Base-by-base conservation (phyloP, 2,329 filamentous ascomycete species). In the Paecilomyces sp. region DNA sequence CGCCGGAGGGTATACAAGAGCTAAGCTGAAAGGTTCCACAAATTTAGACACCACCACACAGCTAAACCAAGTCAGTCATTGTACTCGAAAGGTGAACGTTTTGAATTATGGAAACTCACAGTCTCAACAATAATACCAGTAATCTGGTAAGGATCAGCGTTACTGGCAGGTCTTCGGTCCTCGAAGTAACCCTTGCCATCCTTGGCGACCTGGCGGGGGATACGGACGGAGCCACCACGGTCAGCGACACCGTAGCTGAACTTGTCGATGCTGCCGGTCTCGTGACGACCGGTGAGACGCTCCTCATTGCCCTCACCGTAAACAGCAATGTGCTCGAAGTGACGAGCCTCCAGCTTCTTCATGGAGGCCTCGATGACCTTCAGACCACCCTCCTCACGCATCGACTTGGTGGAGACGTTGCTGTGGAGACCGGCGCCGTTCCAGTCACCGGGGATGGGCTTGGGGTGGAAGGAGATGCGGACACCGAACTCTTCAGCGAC, bases 111-210 rank as follows among this genome's bases (percentile, higher is more conserved):
- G 18, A 50, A 54, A 68, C 74, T 67, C 67, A 81, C 77, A 67
- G 88, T 90, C 78, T 91, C 88, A 75, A 90, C 88, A 63, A 92
- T 87, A 71, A 91, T 90, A 77, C 87, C 89, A 63, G 90, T 88
- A 71, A 88, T 90, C 78, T 91, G 89, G 80, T 95, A 94, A 62
- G 90, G 90, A 77, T 92, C 90, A 65, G 87, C 91, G 77, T 94
- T 95, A 72, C 89, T 93, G 59, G 92, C 92, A 60, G 88, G 88
- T 65, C 88, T 85, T 73, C 89, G 85, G 66, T 92, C 88, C 78
- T 97, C 92, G 67, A 97, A 96, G 85, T 97, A 97, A 65, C 92
- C 92, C 81, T 89, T 94, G 77, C 91, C 91, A 78, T 96, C 90
- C 74, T 89, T 87, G 55, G 89, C 92, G 68, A 85, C 86, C 70